Evolutionary conservation across 1,139 yeast species (phyloP).

Genomic region (Pichiaceae sp.): DNA sequence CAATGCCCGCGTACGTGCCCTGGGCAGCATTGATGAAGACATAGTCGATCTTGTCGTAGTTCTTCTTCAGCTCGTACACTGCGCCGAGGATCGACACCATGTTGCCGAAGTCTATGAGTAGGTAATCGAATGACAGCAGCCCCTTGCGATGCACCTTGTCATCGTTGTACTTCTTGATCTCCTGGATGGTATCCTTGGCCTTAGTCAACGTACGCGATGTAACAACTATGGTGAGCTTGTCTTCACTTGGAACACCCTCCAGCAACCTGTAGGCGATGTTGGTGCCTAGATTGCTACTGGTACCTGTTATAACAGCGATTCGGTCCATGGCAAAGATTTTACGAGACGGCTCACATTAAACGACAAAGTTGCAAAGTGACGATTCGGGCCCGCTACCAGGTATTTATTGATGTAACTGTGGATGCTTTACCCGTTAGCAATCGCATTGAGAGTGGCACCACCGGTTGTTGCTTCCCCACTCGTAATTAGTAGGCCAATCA

Average conservation of each 20-base stretch:
- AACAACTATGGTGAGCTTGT: constrained; percentile 66
- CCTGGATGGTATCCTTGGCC: constrained; percentile 65
- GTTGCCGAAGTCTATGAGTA: constrained; percentile 79
- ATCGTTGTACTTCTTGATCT: constrained; percentile 45
- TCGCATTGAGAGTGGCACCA: too few species aligned
- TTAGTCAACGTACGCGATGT: constrained; percentile 85
- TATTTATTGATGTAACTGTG: too few species aligned
- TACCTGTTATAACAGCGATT: constrained; percentile 55
- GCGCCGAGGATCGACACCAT: constrained; percentile 82
- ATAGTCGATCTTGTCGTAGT: constrained; percentile 63
- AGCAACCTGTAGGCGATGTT: constrained; percentile 76
- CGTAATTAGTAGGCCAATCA: too few species aligned
- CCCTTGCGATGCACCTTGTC: constrained; percentile 34
- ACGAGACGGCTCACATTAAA: neutral
- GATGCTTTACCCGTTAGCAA: too few species aligned
- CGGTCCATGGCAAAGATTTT: too few species aligned
- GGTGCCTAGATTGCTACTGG: constrained; percentile 74
- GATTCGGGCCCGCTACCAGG: too few species aligned
- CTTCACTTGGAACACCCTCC: constrained; percentile 42
- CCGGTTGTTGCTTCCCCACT: too few species aligned
- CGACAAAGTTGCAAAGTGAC: neutral
- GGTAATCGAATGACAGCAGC: constrained; percentile 72
- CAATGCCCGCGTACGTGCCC: constrained; percentile 78
- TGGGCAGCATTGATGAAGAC: constrained; percentile 85
- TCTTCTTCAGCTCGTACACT: constrained; percentile 55